phyloP scores from a whole-genome alignment of 768 basidiomycete genomes.

The Termitomyces heimii region DNA sequence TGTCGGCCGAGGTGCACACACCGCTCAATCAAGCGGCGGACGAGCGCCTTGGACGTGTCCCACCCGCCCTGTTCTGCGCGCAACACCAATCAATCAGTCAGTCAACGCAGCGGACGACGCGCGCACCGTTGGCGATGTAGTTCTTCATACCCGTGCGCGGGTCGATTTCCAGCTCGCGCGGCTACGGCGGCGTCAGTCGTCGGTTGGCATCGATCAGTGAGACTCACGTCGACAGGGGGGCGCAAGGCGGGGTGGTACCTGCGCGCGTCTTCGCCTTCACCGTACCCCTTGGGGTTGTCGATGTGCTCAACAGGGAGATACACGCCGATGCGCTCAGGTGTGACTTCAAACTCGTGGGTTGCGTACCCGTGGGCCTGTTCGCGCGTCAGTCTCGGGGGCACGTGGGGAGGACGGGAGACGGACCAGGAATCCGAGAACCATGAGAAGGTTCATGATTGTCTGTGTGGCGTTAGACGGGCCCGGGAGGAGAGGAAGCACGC shows the following conservation, averaged over 20 bases:
- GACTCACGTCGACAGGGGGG: conserved; percentile 69
- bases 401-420: conserved; percentile 7
- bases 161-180: conserved; percentile 81
- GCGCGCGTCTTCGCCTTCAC: conserved; percentile 77
- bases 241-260: conserved; percentile 72
- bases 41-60: conserved; percentile 82
- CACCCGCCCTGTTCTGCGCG: conserved; percentile 60
- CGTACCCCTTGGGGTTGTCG: conserved; percentile 91
- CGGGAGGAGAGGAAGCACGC: conserved; percentile 7
- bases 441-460: conserved; percentile 85
- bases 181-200: conserved; percentile 29
- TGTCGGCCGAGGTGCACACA: conserved; percentile 78
- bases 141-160: conserved; percentile 90
- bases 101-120: no score
- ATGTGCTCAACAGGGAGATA: conserved; percentile 90
- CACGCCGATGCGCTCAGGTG: conserved; percentile 70
- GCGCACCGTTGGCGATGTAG: conserved; percentile 78
- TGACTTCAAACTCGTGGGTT: conserved; percentile 83
- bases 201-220: neutral
- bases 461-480: conserved; percentile 22
- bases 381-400: neutral
- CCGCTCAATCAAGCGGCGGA: conserved; percentile 63
- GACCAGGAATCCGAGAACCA: conserved; percentile 89
- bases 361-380: conserved; percentile 75
- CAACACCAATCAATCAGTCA: neutral